Evolutionary conservation across 495 filamentous ascomycete genomes (phyloP), one percentile per base, ranked within the genome.

Genomic region (Daldinia caldariorum): DNA sequence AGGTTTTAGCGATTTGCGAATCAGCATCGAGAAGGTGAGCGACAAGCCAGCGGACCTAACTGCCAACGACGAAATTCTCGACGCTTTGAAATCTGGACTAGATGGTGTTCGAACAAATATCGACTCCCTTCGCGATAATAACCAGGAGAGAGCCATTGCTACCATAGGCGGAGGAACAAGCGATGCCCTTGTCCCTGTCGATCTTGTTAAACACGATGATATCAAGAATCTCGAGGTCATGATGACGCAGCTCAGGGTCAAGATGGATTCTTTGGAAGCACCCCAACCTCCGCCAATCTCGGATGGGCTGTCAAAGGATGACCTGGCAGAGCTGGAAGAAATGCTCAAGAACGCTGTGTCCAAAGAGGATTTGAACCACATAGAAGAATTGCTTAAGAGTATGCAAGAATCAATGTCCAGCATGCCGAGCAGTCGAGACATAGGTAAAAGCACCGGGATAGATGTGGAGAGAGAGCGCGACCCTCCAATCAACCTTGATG

Each of bases 171-270:
- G 83, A 9, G 57, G 66, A 12, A 66, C 69, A 45, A 73, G 71
- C 54, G 72, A 73, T 6, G 77, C 78, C 1, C 55, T 82, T 4
- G 70, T 82, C 7, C 75, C 78, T 0, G 63, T 74, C 7, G 81
- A 85, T 22, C 78, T 81, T 34, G 68, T 88, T 32, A 87, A 88
- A 58, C 83, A 84, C 9, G 86, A 89, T 62, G 92, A 94, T 61
- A 89, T 97, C 54, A 93, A 94, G 72, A 90, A 91, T 54, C 86
- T 97, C 14, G 94, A 97, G 70, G 80, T 87, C 37, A 82, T 97
- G 61, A 92, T 97, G 63, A 89, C 89, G 58, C 89, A 96, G 74
- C 83, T 97, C 1, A 87, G 91, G 53, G 86, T 87, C 73, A 97
- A 96, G 79, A 87, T 97, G 39, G 92, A 97, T 64, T 84, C 91